phyloP scores from a whole-genome alignment of 148 eudicot genomes.

The Talinum fruticosum region DNA sequence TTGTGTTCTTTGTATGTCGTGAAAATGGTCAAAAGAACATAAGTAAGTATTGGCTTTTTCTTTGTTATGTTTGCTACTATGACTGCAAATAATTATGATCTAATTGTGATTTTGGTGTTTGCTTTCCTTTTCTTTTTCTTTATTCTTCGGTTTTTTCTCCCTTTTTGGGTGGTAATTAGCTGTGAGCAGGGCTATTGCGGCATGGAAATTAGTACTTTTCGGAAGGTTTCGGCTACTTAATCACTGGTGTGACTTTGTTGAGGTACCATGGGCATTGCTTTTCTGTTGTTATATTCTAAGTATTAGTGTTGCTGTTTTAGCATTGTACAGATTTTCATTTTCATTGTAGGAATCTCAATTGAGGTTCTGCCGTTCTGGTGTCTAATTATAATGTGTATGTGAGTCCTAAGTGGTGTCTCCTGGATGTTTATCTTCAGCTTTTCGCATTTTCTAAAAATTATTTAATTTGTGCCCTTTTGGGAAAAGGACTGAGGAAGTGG shows the following conservation, averaged over 20 bases:
- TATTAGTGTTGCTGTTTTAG: not conserved
- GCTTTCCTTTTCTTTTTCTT: slow-evolving; percentile 10
- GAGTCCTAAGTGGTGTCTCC: not conserved
- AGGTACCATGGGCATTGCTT: slow-evolving; percentile 42
- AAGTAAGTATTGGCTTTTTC: slow-evolving; percentile 43
- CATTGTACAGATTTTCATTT: not conserved
- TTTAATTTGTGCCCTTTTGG: too few relatives aligned
- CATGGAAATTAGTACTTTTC: slow-evolving; percentile 76
- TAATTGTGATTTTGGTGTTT: not conserved
- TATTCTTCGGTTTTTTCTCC: not conserved
- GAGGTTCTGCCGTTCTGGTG: not conserved
- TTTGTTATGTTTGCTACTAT: not conserved
- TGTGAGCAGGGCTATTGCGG: slow-evolving; percentile 71
- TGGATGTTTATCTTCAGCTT: not conserved
- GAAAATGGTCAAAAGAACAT: slow-evolving; percentile 89
- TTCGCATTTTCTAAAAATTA: not conserved
- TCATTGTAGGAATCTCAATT: not conserved
- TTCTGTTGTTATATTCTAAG: not conserved
- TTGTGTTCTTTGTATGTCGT: slow-evolving; percentile 79
- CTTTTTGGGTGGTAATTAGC: slow-evolving; percentile 34
- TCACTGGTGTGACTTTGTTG: slow-evolving; percentile 85
- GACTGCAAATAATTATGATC: not conserved
- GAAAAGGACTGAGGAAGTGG: not conserved
- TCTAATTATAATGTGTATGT: not conserved
- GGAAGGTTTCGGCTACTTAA: slow-evolving; percentile 89